Percentiles rank a stretch among this genome's conserved stretches.
phyloP scores from a whole-genome alignment of 805 yeast genomes.

The Tetrapisispora taiwanensis region DNA sequence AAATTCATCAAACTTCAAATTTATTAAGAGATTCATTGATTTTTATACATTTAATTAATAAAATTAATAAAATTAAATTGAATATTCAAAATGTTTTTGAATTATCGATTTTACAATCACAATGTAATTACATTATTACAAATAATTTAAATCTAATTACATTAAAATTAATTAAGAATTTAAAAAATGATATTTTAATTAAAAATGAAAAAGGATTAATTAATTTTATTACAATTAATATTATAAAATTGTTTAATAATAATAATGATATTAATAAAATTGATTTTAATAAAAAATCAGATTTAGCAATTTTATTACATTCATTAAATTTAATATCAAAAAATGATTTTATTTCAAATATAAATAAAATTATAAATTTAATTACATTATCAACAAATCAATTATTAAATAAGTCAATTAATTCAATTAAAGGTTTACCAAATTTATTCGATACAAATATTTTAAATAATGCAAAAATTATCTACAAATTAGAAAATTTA shows the following conservation, averaged over 20 bases:
- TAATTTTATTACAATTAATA: constrained; percentile 8
- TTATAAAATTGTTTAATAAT: constrained; percentile 11
- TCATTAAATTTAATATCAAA: constrained; percentile 18
- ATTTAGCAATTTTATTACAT: constrained; percentile 6
- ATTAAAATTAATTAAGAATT: constrained; percentile 18
- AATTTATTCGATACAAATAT: constrained; percentile 15
- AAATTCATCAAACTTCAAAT: constrained; percentile 27
- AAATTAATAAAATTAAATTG: constrained; percentile 10
- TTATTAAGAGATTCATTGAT: constrained; percentile 23
- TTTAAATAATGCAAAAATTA: constrained; percentile 7
- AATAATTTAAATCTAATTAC: constrained; percentile 22
- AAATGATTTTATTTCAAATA: constrained; percentile 14
- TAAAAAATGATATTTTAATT: constrained; percentile 12
- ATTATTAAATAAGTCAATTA: constrained; percentile 19
- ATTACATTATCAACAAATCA: constrained; percentile 14
- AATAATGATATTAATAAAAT: neutral
- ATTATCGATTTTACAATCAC: constrained; percentile 20
- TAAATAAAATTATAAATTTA: constrained; percentile 18
- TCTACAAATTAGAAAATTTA: constrained; percentile 12
- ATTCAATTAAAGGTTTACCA: constrained; percentile 22
- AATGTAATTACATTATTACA: constrained; percentile 16
- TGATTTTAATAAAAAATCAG: neutral
- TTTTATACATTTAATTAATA: constrained; percentile 19
- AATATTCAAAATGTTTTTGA: constrained; percentile 1
- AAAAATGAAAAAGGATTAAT: constrained; percentile 18